A percentile compares a stretch with the other conserved stretches of the same genome.
Evolutionary conservation across 257 asterid species (phyloP).

Genomic region (Cynanchum wilfordii): DNA sequence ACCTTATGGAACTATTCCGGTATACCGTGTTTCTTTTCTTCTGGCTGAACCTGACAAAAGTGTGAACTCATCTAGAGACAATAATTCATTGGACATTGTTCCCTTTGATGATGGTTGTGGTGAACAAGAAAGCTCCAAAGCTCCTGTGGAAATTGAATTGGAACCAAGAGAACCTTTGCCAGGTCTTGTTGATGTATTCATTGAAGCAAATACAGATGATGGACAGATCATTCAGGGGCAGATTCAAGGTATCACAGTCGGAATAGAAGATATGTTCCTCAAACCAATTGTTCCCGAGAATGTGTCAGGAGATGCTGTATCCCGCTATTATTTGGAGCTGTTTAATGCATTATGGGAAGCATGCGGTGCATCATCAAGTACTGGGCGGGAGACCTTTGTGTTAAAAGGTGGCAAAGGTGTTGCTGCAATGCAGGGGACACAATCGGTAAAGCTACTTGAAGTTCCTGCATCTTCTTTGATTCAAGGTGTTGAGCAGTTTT

Average conservation of each 20-base stretch:
- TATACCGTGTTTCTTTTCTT: constrained; percentile 73
- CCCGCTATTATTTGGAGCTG: constrained; percentile 47
- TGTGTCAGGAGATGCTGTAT: constrained; percentile 35
- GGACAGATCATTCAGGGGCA: constrained; percentile 71
- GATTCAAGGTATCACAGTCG: constrained; percentile 68
- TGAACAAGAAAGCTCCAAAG: constrained; percentile 47
- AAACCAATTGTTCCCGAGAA: constrained; percentile 70
- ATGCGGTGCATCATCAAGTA: constrained; percentile 69
- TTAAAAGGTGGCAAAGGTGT: constrained; percentile 88
- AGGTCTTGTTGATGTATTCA: constrained; percentile 62
- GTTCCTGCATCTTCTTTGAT: constrained; percentile 51
- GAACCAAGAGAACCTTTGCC: constrained; percentile 92
- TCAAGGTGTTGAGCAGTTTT: constrained; percentile 57
- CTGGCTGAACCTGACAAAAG: constrained; percentile 52
- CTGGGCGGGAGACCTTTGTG: constrained; percentile 72
- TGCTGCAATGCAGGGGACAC: constrained; percentile 79
- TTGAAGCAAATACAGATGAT: constrained; percentile 74
- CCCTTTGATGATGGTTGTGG: constrained; percentile 51
- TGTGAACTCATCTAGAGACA: constrained; percentile 31
- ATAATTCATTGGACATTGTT: constrained; percentile 58
- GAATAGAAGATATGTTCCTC: constrained; percentile 95
- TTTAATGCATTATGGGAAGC: constrained; percentile 95
- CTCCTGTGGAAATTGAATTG: constrained; percentile 69
- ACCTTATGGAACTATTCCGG: constrained; percentile 64
- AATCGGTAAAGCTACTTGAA: constrained; percentile 78